phyloP scores from a whole-genome alignment of 2,329 filamentous ascomycete genomes.

The Hymenoscyphus occultus region DNA sequence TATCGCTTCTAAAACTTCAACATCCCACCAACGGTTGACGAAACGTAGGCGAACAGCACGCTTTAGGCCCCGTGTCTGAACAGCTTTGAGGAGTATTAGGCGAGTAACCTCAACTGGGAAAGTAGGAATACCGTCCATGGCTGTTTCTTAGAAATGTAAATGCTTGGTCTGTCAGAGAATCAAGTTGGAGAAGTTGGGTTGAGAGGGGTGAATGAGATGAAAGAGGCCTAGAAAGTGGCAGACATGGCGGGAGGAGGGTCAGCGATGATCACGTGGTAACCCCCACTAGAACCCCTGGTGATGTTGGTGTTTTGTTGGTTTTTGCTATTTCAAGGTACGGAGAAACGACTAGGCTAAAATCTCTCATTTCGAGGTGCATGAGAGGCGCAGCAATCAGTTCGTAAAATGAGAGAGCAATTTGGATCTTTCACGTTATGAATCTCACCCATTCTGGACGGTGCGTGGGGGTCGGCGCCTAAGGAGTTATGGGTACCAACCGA shows the following conservation, averaged over 20 bases:
- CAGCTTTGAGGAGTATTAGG: conserved; percentile 3
- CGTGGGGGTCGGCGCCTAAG: background rate
- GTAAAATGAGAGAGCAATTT: background rate
- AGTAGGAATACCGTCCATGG: background rate
- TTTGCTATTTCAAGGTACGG: no score
- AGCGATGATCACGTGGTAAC: background rate
- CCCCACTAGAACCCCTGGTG: background rate
- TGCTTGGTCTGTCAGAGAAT: background rate
- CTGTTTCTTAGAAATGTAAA: background rate
- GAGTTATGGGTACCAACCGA: background rate
- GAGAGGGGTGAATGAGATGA: no score
- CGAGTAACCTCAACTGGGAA: conserved; percentile 4
- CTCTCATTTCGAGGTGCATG: background rate
- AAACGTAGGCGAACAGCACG: conserved; percentile 2
- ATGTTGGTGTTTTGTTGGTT: background rate
- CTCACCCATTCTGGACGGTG: background rate
- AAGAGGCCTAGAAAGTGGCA: no score
- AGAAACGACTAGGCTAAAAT: no score
- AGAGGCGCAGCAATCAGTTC: background rate
- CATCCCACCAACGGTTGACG: background rate
- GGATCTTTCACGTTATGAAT: background rate
- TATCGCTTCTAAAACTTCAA: conserved; percentile 3
- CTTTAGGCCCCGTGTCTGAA: background rate
- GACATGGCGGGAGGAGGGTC: no score
- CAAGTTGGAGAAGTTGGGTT: no score